These are phyloP conservation scores for Phytophthora cajani DNA, from an alignment of 352 stramenopile species.

Conservation along the genomic window DNA sequence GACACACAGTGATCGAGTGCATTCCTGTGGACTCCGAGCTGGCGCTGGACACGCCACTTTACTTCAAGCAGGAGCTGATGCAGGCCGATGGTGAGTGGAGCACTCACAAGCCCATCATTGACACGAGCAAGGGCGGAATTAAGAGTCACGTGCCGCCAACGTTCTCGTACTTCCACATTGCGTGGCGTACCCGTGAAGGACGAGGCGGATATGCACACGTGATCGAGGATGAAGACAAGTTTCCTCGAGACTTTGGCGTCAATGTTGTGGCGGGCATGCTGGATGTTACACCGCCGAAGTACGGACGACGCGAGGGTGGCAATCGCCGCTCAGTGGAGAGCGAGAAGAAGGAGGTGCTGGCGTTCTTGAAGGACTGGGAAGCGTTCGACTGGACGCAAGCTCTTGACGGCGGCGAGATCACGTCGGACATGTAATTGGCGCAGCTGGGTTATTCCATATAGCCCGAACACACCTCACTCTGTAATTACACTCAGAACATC, in stretches of 20 bases:
- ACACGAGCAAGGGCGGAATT: constrained; percentile 68
- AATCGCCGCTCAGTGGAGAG: constrained; percentile 53
- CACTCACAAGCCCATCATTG: constrained; percentile 85
- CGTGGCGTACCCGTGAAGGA: constrained; percentile 56
- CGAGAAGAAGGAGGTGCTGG: constrained; percentile 67
- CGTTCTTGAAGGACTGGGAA: constrained; percentile 74
- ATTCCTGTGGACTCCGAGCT: constrained; percentile 75
- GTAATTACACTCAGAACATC: constrained; percentile 22
- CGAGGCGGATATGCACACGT: constrained; percentile 78
- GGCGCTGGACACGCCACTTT: constrained; percentile 70
- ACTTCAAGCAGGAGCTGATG: constrained; percentile 87
- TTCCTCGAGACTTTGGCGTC: constrained; percentile 79
- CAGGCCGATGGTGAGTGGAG: constrained; percentile 80
- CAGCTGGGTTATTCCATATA: constrained; percentile 6
- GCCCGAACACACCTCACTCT: constrained; percentile 3
- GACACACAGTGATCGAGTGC: constrained; percentile 82
- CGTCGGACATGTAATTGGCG: neutral
- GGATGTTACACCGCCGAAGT: constrained; percentile 69
- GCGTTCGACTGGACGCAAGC: constrained; percentile 78
- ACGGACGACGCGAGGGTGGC: constrained; percentile 48
- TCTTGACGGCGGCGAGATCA: constrained; percentile 70
- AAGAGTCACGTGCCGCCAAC: constrained; percentile 70
- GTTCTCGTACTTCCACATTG: constrained; percentile 89
- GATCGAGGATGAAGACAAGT: constrained; percentile 81
- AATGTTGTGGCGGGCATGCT: constrained; percentile 84